Base-by-base conservation (phyloP, 768 basidiomycete genomes). In the Mycena chlorophos region DNA sequence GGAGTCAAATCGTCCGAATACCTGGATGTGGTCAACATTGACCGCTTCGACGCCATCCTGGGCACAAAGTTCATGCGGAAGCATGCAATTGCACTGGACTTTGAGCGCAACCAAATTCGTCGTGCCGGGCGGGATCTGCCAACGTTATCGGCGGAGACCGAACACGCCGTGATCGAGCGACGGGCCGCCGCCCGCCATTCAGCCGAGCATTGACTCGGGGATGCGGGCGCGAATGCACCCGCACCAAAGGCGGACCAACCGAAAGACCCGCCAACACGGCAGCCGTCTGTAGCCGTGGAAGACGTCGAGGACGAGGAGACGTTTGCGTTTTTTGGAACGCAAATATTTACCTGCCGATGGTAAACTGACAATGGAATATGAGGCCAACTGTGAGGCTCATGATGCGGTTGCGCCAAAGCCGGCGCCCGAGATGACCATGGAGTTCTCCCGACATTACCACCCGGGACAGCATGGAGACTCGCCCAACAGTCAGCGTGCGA, bases 1-100 rank as follows among this genome's bases (percentile, higher is more conserved):
- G 34, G 48, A 0, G 26, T 63, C 2, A 42, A 54, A 0, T 26
- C 16, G 1, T 22, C 27, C 1, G 30, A 51, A 26, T 73, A 74
- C 30, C 55, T 74, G 1, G 69, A 76, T 49, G 55, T 77, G 3
- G 65, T 62, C 0, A 77, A 77, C 34, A 61, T 76, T 12, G 70
- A 74, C 47, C 55, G 54, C 3, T 77, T 75, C 51, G 70, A 75
- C 28, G 54, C 67, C 46, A 67, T 77, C 0, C 60, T 77, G 1
- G 72, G 75, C 0, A 71, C 66, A 3, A 69, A 69, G 2, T 77
- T 72, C 42, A 69, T 74, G 62, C 46, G 49, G 0, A 46, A 54
- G 19, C 58, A 71, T 42, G 51, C 55, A 5, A 67, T 69, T 0
- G 14, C 57, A 0, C 51, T 73, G 2, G 66, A 72, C 49, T 70